Evolutionary conservation across 805 yeast species (phyloP).

Genomic region (Tetrapisispora pingtungensis): DNA sequence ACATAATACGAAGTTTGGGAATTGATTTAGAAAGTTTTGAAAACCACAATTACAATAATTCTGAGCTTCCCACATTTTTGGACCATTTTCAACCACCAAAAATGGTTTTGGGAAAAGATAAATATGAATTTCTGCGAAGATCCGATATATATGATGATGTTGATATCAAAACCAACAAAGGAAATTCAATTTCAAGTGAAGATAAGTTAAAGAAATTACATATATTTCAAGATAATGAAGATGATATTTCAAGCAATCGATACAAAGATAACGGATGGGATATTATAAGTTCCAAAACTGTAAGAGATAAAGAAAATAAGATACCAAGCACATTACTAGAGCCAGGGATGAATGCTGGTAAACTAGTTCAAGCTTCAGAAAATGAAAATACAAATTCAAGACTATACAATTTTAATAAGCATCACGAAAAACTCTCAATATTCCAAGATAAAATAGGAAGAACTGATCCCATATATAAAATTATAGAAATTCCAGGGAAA

Average conservation of each 20-base stretch:
- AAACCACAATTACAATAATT: not conserved
- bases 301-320: conserved; percentile 56
- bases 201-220: conserved; percentile 6
- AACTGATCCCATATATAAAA: conserved; percentile 36
- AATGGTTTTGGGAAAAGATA: conserved; percentile 12
- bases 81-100: conserved; percentile 4
- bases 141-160: conserved; percentile 10
- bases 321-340: conserved; percentile 47
- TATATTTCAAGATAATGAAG: conserved; percentile 1
- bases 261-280: conserved; percentile 32
- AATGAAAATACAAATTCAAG: not conserved
- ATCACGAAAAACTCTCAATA: conserved; percentile 26
- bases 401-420: not conserved
- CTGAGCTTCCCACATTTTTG: conserved; percentile 1
- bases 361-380: conserved; percentile 33
- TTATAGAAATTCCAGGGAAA: conserved; percentile 47
- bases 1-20: conserved; percentile 8
- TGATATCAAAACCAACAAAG: conserved; percentile 8
- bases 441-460: conserved; percentile 32
- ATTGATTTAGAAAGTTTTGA: conserved; percentile 3
- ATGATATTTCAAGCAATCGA: not conserved
- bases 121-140: conserved; percentile 4
- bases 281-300: conserved; percentile 38
- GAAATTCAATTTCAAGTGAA: conserved; percentile 5
- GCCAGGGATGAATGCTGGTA: conserved; percentile 38